A percentile compares a stretch with the other conserved stretches of the same genome.
Conservation (phyloP, 306 rosid species). For the Benincasa hispida region DNA sequence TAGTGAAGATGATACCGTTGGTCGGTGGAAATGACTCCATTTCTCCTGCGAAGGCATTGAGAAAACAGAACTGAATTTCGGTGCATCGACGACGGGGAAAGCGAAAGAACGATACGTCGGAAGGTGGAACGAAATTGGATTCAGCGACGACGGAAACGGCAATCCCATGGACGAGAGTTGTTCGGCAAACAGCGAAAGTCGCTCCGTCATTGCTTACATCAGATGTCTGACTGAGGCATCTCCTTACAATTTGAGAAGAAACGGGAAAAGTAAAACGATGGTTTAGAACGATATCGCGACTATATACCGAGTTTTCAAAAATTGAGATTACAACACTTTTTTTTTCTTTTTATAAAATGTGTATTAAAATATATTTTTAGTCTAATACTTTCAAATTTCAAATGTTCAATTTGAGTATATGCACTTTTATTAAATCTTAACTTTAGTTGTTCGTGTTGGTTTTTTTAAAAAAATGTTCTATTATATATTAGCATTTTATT, state of each 20-base stretch:
- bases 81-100: conserved; percentile 1
- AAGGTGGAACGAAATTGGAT: background rate
- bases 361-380: no score
- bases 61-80: conserved; percentile 1
- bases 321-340: no score
- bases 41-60: conserved; percentile 1
- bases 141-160: background rate
- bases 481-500: no score
- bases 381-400: no score
- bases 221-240: background rate
- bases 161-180: conserved; percentile 2
- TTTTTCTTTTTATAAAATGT: no score
- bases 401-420: no score
- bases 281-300: no score
- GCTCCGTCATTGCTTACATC: background rate
- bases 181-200: background rate
- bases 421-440: no score
- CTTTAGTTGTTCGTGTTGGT: no score
- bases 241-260: background rate
- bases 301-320: no score
- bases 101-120: background rate
- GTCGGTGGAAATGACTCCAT: background rate
- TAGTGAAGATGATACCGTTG: conserved; percentile 13
- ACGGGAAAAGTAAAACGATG: no score
- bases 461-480: no score